Conservation (phyloP, 306 rosid species). For the Vigna reflexopilosa region DNA sequence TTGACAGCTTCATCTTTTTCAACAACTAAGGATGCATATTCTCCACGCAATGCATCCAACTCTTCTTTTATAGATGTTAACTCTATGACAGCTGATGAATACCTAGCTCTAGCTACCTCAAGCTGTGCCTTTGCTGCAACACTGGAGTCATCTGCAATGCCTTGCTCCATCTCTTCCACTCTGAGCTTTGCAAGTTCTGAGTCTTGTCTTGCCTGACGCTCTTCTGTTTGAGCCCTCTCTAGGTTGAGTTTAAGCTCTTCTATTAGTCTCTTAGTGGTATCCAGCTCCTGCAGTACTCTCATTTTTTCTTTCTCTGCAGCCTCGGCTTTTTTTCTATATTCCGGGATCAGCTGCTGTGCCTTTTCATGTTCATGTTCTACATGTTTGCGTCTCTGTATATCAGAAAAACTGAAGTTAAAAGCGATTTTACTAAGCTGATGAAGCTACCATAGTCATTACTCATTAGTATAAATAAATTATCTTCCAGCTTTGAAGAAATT, state of each 20-base stretch:
- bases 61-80: slow-evolving; percentile 73
- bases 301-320: slow-evolving; percentile 66
- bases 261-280: slow-evolving; percentile 78
- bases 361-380: slow-evolving; percentile 89
- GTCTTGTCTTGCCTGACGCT: slow-evolving; percentile 92
- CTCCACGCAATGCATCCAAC: slow-evolving; percentile 67
- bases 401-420: slow-evolving; percentile 34
- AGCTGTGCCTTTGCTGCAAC: slow-evolving; percentile 97
- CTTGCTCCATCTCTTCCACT: slow-evolving; percentile 99
- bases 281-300: slow-evolving; percentile 77
- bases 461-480: slow-evolving; percentile 1
- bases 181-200: slow-evolving; percentile 94
- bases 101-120: slow-evolving; percentile 94
- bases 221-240: slow-evolving; percentile 95
- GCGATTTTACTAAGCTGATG: not conserved
- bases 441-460: slow-evolving; percentile 13
- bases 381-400: slow-evolving; percentile 72
- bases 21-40: slow-evolving; percentile 71
- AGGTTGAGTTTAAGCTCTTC: slow-evolving; percentile 93
- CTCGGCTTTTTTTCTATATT: slow-evolving; percentile 61
- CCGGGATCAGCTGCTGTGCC: slow-evolving; percentile 76
- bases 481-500: too few species aligned
- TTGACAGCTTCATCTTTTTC: slow-evolving; percentile 68
- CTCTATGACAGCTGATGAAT: slow-evolving; percentile 75
- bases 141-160: slow-evolving; percentile 91